These are phyloP conservation scores for Oryza nivara DNA, from an alignment of 176 grass and related monocot species.

Conservation along the genomic window DNA sequence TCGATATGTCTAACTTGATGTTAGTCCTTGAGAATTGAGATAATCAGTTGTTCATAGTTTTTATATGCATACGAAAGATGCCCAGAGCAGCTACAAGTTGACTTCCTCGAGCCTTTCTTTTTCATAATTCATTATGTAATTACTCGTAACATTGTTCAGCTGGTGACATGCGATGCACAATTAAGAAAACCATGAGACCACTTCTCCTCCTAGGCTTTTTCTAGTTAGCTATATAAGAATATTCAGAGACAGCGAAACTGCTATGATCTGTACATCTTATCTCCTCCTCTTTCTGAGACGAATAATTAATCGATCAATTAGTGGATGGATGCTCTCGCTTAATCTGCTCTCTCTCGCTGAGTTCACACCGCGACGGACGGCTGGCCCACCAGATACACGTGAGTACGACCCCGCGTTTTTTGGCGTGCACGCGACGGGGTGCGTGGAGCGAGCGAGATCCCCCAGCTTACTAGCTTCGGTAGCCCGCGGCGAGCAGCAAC, in stretches of 20 bases:
- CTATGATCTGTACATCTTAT: slow-evolving; percentile 17
- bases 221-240: background rate
- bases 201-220: background rate
- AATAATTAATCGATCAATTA: background rate
- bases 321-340: background rate
- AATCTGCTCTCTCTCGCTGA: background rate
- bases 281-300: background rate
- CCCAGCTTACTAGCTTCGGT: background rate
- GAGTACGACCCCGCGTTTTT: background rate
- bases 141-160: background rate
- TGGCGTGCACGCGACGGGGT: slow-evolving; percentile 29
- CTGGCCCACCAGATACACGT: background rate
- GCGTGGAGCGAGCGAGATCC: slow-evolving; percentile 1
- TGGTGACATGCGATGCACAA: background rate
- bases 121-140: background rate
- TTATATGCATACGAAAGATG: background rate
- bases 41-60: background rate
- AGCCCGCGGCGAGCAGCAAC: slow-evolving; percentile 35
- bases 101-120: background rate
- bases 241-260: background rate
- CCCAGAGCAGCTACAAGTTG: background rate
- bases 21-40: background rate
- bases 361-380: slow-evolving; percentile 31
- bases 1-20: background rate
- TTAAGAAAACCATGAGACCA: background rate